These are phyloP conservation scores for Gracilaria gracilis DNA, from an alignment of 23 red algal species.

Conservation along the genomic window DNA sequence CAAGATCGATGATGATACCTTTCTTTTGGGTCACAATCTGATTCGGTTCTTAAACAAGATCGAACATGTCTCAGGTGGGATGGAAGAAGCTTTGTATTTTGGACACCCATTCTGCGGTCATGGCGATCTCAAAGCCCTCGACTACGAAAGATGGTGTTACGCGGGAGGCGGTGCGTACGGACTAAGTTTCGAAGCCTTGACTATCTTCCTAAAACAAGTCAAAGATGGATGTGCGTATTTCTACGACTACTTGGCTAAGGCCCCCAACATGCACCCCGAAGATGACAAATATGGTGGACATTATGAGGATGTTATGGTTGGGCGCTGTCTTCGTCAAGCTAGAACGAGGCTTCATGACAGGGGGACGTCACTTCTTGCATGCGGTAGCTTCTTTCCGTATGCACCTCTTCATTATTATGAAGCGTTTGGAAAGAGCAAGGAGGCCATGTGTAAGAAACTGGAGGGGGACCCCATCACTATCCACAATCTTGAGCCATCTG, in stretches of 20 bases:
- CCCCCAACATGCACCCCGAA: slow-evolving; percentile 13
- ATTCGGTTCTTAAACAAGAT: slow-evolving; percentile 62
- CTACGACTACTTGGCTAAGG: slow-evolving; percentile 50
- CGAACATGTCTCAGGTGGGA: slow-evolving; percentile 36
- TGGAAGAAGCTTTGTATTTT: slow-evolving; percentile 55
- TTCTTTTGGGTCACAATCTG: slow-evolving; percentile 56
- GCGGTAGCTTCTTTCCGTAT: slow-evolving; percentile 65
- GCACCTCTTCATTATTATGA: slow-evolving; percentile 64
- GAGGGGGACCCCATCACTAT: slow-evolving; percentile 58
- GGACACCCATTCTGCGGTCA: slow-evolving; percentile 64
- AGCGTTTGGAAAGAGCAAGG: slow-evolving; percentile 52
- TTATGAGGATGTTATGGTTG: slow-evolving; percentile 62
- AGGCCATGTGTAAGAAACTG: slow-evolving; percentile 61
- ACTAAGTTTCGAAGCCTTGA: slow-evolving; percentile 45
- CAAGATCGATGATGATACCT: slow-evolving; percentile 59
- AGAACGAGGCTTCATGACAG: slow-evolving; percentile 44
- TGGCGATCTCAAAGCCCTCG: slow-evolving; percentile 53
- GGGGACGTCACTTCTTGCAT: slow-evolving; percentile 55
- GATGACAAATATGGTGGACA: slow-evolving; percentile 55
- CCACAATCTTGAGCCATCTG: slow-evolving; percentile 61
- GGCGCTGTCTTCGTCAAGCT: slow-evolving; percentile 50
- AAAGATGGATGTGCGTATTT: slow-evolving; percentile 61
- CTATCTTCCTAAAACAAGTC: slow-evolving; percentile 41
- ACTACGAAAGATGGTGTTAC: slow-evolving; percentile 56
- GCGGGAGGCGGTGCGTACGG: slow-evolving; percentile 59